Conservation (phyloP, 441 rosid species). For the Arabidopsis hybrid region DNA sequence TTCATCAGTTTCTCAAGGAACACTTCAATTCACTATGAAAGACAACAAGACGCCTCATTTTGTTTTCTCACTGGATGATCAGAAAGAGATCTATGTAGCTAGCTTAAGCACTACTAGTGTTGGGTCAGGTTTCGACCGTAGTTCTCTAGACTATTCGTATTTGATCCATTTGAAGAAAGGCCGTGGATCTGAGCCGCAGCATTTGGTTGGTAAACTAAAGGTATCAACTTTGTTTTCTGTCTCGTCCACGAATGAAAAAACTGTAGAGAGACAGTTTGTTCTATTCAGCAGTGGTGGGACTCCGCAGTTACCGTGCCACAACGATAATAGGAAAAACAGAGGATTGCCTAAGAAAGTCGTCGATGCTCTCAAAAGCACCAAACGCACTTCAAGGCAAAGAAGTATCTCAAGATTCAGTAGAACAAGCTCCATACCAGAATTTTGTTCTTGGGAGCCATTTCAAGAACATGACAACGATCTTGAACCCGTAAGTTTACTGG, state of each 20-base stretch:
- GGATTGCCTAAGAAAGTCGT: constrained; percentile 64
- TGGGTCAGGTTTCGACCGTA: constrained; percentile 44
- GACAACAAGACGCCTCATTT: constrained; percentile 72
- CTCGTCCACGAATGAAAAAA: constrained; percentile 52
- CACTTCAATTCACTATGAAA: constrained; percentile 67
- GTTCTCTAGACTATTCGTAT: constrained; percentile 57
- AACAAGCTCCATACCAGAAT: constrained; percentile 20
- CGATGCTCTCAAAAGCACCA: constrained; percentile 58
- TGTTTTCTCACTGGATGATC: constrained; percentile 70
- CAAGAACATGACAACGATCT: constrained; percentile 48
- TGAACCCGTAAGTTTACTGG: constrained; percentile 41
- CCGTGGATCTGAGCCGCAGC: constrained; percentile 49
- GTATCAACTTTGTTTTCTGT: constrained; percentile 62
- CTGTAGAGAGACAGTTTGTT: constrained; percentile 71
- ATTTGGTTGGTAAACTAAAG: constrained; percentile 72
- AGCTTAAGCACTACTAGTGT: constrained; percentile 46
- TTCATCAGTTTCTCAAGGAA: constrained; percentile 57
- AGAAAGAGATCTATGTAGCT: constrained; percentile 64
- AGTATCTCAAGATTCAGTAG: constrained; percentile 49
- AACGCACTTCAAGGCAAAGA: constrained; percentile 63
- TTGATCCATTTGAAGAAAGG: constrained; percentile 56
- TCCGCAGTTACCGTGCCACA: constrained; percentile 45
- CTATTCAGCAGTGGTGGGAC: constrained; percentile 59
- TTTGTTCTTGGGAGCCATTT: constrained; percentile 51
- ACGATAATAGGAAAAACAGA: constrained; percentile 51